Evolutionary conservation across 1,284 basidiomycete genomes (phyloP), one percentile per base, ranked within the genome.

Genomic region (Pseudozyma hubeiensis): DNA sequence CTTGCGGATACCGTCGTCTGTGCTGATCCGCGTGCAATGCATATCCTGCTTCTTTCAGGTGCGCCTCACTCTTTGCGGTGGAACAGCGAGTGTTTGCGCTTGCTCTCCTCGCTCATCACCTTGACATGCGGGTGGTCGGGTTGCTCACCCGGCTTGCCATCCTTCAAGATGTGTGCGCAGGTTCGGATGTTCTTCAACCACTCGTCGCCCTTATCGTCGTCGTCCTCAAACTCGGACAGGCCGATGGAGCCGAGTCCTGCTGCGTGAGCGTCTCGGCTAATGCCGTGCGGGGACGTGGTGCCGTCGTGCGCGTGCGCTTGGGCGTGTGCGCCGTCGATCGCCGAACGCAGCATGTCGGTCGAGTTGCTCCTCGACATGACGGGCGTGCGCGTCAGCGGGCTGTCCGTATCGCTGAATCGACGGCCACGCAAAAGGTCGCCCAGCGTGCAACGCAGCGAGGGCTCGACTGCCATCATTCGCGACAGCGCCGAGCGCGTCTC

Each of bases 391-490:
- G 58, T 77, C 17, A 77, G 73, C 40, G 82, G 81, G 30, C 73
- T 72, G 43, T 81, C 81, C 4, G 52, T 58, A 37, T 79, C 81
- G 53, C 73, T 75, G 65, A 77, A 83, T n/a, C 77, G 51, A 9
- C 85, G 81, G 16, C 96, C 96, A 79, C 92, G 90, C 59, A 98
- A 87, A 48, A 99, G 86, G 82, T 97, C 94, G n/a, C 92, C 92
- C 56, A 99, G 89, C 30, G 97, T 98, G 84, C 93, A 97, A 39
- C 97, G 90, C 57, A 91, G 89, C 9, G 88, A 87, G 1, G 95
- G 93, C 84, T 98, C 94, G 57, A 98, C 89, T 67, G 90, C 91
- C 79, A 99, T 88, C 97, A 99, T 99, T 56, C 95, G 90, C 66
- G 93, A 91, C 57, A 99, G 88, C 10, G 93, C 93, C 14, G 90